These are phyloP conservation scores for Cucurbita pepo DNA, from an alignment of 306 rosid species.

Conservation along the genomic window DNA sequence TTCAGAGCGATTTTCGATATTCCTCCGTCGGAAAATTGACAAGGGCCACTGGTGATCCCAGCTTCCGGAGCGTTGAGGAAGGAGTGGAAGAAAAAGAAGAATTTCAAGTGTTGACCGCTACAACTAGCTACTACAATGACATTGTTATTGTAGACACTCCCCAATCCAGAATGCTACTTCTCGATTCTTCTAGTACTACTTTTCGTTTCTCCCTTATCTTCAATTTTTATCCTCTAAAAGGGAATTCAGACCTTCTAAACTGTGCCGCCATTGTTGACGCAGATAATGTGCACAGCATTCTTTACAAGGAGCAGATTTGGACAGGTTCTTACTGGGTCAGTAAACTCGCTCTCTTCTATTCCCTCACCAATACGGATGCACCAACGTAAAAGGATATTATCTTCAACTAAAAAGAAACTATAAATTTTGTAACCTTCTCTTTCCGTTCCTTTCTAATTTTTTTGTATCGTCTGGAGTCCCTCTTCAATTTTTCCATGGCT, in stretches of 20 bases:
- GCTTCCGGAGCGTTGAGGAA: conserved; percentile 6
- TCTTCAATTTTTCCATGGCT: too few relatives aligned
- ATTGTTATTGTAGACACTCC: conserved; percentile 56
- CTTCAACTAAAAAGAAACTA: too few relatives aligned
- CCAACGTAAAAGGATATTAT: background rate
- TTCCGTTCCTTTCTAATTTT: too few relatives aligned
- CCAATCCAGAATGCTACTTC: conserved; percentile 59
- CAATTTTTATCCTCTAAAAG: background rate
- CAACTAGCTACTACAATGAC: conserved; percentile 48
- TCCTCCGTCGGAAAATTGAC: background rate
- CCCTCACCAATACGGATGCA: background rate
- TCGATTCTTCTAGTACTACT: conserved; percentile 49
- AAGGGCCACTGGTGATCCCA: background rate
- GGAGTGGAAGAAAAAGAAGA: conserved; percentile 22
- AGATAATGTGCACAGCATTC: conserved; percentile 79
- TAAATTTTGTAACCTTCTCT: too few relatives aligned
- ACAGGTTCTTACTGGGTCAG: conserved; percentile 77
- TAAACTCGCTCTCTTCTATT: background rate
- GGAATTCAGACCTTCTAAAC: background rate
- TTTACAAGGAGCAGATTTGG: conserved; percentile 66
- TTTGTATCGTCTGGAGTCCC: too few relatives aligned
- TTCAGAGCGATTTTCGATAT: background rate
- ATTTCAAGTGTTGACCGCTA: conserved; percentile 25
- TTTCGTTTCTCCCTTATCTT: background rate
- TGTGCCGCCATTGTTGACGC: conserved; percentile 6